phyloP scores from a whole-genome alignment of 352 stramenopile species.

The Phytophthora pisi region DNA sequence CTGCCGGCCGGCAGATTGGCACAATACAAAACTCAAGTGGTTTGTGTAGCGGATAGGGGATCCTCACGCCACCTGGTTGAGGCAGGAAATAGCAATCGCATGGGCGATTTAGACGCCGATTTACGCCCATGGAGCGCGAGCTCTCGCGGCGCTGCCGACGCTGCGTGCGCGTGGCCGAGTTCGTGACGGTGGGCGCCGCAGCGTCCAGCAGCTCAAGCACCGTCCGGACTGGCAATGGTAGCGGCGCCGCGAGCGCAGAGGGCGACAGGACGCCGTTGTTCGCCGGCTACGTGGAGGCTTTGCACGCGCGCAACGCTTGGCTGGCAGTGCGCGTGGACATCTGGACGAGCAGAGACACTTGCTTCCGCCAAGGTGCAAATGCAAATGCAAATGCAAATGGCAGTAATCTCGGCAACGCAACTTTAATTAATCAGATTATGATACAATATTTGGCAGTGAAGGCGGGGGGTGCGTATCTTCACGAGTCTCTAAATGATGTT shows the following conservation, averaged over 20 bases:
- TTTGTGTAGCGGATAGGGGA: neutral
- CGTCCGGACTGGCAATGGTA: conserved; percentile 7
- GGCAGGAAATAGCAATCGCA: neutral
- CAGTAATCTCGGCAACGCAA: conserved; percentile 4
- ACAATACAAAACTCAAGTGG: conserved; percentile 2
- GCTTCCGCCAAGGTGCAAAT: conserved; percentile 27
- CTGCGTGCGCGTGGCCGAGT: conserved; percentile 32
- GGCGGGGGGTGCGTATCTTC: conserved; percentile 28
- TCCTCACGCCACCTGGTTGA: conserved; percentile 7
- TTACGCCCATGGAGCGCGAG: conserved; percentile 27
- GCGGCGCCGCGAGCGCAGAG: neutral
- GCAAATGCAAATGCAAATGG: neutral
- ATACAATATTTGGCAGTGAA: conserved; percentile 37
- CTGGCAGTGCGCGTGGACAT: conserved; percentile 34
- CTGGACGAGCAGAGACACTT: conserved; percentile 22
- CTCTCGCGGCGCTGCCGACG: conserved; percentile 23
- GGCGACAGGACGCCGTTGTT: conserved; percentile 23
- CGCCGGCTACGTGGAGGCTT: conserved; percentile 33
- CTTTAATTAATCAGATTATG: conserved; percentile 3
- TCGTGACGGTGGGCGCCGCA: conserved; percentile 9
- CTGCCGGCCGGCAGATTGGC: neutral
- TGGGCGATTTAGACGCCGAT: conserved; percentile 11
- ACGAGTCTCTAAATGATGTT: conserved; percentile 11
- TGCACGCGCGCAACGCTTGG: conserved; percentile 34
- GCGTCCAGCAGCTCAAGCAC: neutral